Evolutionary conservation across 1,284 basidiomycete species (phyloP), one percentile per base, ranked within the genome.

Genomic region (Fomitopsis schrenkii): DNA sequence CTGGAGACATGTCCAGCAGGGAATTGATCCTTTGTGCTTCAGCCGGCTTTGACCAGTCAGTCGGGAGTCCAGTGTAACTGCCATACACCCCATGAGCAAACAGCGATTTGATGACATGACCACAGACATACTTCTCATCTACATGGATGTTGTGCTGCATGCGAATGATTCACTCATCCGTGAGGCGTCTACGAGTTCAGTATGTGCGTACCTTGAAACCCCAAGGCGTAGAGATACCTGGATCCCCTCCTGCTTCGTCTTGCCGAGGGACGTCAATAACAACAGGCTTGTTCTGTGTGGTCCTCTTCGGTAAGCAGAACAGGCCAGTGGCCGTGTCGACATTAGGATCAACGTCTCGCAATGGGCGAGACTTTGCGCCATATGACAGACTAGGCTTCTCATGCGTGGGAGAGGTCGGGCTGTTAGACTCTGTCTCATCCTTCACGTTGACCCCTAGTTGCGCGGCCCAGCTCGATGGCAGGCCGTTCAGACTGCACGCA

Each of bases 381-480:
- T 22, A 15, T 10, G 52, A 40, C 35, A 40, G 22, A 26, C 52
- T 36, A 22, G 36, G 19, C 19, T 54, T 40, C 45, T 48, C 53
- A 17, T 50, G 41, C 14, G 12, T n/a, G 9, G 45, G 33, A 38
- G n/a, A 22, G 33, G 52, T 15, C 12, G 52, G 35, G 35, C 52
- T 54, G 12, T 12, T 26, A 5, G 28, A n/a, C 12, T 2, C n/a
- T 5, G 15, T 15, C 7, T 54, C 52, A 35, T 35, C 52, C n/a
- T 54, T 54, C 17, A 38, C 38, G 41, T 36, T 26, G 5, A 38
- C 48, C 28, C 28, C 48, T 15, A 60, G 42, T 42, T 48, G 45
- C 2, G 40, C 35, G 22, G 59, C 59, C 59, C 59, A 60, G 15
- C 52, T 36, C n/a, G 59, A 30, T 30, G 59, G 59, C 10, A 60